Evolutionary conservation across 345 rosid species (phyloP).

Genomic region (Conringia planisiliqua): DNA sequence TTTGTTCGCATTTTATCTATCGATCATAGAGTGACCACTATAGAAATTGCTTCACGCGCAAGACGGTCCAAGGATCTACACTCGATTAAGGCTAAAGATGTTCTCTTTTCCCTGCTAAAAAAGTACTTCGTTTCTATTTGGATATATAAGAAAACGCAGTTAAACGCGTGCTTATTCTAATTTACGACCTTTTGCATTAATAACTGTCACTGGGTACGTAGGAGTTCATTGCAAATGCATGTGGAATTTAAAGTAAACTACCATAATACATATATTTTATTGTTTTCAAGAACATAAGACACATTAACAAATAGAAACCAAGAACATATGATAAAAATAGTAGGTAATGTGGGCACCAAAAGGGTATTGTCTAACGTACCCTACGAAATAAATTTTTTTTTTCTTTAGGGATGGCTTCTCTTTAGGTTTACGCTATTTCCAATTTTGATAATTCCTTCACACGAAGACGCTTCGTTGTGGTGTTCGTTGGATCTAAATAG

Average conservation of each 20-base stretch:
- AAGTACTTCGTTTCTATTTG: neutral
- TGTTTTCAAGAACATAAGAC: neutral
- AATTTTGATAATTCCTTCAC: conserved; percentile 21
- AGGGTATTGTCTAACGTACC: conserved; percentile 12
- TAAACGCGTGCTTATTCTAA: neutral
- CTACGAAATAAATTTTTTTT: neutral
- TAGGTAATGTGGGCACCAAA: conserved; percentile 14
- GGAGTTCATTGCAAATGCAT: conserved; percentile 23
- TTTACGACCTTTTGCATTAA: neutral
- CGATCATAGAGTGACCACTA: conserved; percentile 21
- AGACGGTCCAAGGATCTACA: conserved; percentile 13
- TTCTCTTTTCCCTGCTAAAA: neutral
- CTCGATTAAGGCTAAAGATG: neutral
- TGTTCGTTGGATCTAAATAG: conserved; percentile 18
- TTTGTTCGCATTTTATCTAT: conserved; percentile 12
- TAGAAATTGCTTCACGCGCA: conserved; percentile 20
- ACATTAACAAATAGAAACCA: neutral
- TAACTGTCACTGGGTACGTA: neutral
- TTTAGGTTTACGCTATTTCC: conserved; percentile 20
- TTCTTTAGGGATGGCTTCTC: conserved; percentile 12
- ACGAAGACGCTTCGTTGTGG: conserved; percentile 16
- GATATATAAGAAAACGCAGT: neutral
- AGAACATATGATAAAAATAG: neutral
- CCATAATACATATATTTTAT: neutral
- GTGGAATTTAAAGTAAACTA: neutral